These are phyloP conservation scores for Syzygium syzygioides DNA, from an alignment of 441 rosid species.

Conservation along the genomic window DNA sequence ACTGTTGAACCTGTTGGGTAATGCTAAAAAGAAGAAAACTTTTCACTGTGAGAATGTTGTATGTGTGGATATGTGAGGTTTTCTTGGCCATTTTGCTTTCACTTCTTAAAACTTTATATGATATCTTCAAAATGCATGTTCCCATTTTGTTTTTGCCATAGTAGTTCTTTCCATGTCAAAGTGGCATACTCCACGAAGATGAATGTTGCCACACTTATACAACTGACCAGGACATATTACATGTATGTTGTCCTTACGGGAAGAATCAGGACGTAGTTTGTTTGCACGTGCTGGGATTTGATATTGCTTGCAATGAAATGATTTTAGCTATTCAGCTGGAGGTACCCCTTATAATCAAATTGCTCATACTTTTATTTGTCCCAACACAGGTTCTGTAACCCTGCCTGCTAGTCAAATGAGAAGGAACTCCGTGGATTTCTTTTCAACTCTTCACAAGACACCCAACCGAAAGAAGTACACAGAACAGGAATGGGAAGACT, in stretches of 20 bases:
- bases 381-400: conserved; percentile 24
- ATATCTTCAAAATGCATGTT: background rate
- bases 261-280: background rate
- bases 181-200: background rate
- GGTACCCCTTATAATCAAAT: background rate
- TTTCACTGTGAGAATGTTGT: background rate
- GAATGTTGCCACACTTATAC: background rate
- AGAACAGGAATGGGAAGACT: conserved; percentile 72
- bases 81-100: background rate
- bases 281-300: background rate
- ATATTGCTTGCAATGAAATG: background rate
- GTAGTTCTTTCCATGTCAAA: background rate
- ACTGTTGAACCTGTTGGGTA: background rate
- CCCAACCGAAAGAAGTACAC: conserved; percentile 49
- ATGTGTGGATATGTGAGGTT: background rate
- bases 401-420: conserved; percentile 15
- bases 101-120: background rate
- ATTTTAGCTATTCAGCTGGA: background rate
- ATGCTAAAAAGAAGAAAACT: background rate
- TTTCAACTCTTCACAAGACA: conserved; percentile 67
- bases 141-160: background rate
- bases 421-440: conserved; percentile 32
- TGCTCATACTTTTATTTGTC: background rate
- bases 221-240: background rate
- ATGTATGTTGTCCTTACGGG: background rate